phyloP scores from a whole-genome alignment of 441 rosid genomes.

The Jatropha podagrica region DNA sequence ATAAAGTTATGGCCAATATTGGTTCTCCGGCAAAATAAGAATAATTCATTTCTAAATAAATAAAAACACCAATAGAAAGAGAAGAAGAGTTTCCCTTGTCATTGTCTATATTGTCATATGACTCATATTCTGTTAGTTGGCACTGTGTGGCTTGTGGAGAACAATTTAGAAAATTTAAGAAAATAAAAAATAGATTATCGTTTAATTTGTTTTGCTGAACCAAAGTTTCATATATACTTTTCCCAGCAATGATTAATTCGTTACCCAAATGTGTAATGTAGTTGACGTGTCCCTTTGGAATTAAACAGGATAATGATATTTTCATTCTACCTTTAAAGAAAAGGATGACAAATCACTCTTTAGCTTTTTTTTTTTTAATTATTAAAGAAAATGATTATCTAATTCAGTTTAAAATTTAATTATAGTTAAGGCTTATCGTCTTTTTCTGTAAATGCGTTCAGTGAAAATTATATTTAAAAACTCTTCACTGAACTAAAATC shows the following conservation, averaged over 20 bases:
- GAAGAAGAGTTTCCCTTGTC: background rate
- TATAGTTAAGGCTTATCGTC: too few relatives aligned
- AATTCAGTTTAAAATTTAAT: too few relatives aligned
- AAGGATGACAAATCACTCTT: background rate
- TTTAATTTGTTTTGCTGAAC: background rate
- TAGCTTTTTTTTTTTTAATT: too few relatives aligned
- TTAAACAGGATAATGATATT: background rate
- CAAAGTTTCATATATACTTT: background rate
- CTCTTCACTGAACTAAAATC: too few relatives aligned
- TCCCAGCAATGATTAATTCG: background rate
- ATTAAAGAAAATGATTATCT: too few relatives aligned
- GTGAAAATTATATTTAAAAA: too few relatives aligned
- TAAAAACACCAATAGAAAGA: background rate
- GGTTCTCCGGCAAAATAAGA: slow-evolving; percentile 42
- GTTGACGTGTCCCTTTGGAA: background rate
- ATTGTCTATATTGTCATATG: background rate
- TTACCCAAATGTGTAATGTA: background rate
- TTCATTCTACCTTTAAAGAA: background rate
- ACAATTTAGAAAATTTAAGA: too few relatives aligned
- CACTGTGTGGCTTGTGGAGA: slow-evolving; percentile 4
- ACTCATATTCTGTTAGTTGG: slow-evolving; percentile 9
- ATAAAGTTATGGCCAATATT: slow-evolving; percentile 43
- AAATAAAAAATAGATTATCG: background rate
- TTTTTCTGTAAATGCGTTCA: too few relatives aligned
- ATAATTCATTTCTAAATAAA: background rate